Conservation (phyloP, 768 basidiomycete genomes). For the Gloeophyllum trabeum region DNA sequence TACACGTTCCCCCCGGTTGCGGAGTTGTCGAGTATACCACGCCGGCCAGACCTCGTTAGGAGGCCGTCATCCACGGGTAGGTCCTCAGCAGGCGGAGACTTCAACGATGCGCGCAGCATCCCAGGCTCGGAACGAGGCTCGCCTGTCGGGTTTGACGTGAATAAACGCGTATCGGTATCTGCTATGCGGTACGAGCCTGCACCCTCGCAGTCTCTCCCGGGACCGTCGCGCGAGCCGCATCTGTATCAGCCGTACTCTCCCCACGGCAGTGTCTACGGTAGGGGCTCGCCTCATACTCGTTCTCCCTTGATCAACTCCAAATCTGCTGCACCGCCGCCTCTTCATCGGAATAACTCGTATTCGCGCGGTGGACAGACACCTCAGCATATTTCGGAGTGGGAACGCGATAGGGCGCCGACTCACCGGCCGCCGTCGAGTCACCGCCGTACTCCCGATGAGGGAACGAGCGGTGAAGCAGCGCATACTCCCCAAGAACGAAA, state of each 20-base stretch:
- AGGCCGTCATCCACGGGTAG: constrained; percentile 30
- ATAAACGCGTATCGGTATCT: constrained; percentile 1
- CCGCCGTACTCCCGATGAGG: too few relatives aligned
- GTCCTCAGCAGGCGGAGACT: constrained; percentile 2
- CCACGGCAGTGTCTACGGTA: too few relatives aligned
- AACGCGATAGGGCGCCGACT: not conserved
- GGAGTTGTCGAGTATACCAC: constrained; percentile 2
- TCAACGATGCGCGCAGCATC: not conserved
- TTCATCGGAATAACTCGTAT: not conserved
- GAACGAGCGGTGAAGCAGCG: too few relatives aligned
- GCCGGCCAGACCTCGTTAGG: constrained; percentile 22
- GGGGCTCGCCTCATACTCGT: not conserved
- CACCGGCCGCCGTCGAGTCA: too few relatives aligned
- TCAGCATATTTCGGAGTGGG: not conserved
- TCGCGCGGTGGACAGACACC: not conserved
- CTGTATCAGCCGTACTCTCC: not conserved
- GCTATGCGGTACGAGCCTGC: constrained; percentile 3
- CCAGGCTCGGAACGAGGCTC: not conserved
- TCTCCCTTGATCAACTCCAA: not conserved
- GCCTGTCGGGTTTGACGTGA: not conserved
- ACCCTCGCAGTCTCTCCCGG: not conserved
- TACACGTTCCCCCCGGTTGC: not conserved
- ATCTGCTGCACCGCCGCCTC: not conserved
- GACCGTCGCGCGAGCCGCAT: not conserved
- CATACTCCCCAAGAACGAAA: too few relatives aligned